Base-by-base conservation (phyloP, 192 early-diverging fungal species). In the Pilaira anomala region DNA sequence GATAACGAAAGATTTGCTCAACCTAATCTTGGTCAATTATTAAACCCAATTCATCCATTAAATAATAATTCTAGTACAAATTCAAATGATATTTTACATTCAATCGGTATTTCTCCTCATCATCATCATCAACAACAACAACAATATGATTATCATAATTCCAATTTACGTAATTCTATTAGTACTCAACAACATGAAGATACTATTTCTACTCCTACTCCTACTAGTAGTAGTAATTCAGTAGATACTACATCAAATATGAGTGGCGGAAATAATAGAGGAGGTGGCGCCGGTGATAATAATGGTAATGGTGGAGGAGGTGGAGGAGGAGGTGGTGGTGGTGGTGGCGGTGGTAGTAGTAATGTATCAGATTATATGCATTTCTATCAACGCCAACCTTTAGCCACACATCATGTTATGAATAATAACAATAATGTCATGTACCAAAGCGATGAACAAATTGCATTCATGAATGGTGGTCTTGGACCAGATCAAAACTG, bases 1-100 rank as follows among this genome's bases (percentile, higher is more conserved):
- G 18, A 56, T 46, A n/a, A 56, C 28, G 24, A 54, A 45, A 56
- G 19, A 4, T 36, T 21, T 16, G 25, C 40, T 0, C 16, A n/a
- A 2, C 25, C 45, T 28, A 48, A 60, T 24, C 18, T 67, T 33
- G 63, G 44, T 16, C 63, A 65, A 56, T 56, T 65, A 30, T 33
- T 65, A 14, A 65, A 65, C 30, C 63, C 63, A 0, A 41, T 65
- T 24, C 63, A 65, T 56, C 63, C 63, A 12, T 41, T 65, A 8
- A 52, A 65, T 59, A 21, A 18, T 19, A 28, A 7, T 1, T 7
- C 18, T 53, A 3, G 22, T 6, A 14, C 51, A 7, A 53, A 3
- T 48, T 21, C 16, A 19, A 22, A 22, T 14, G 19, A 21, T 29
- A 16, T 16, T 28, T 53, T 22, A 14, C 51, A 22, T 24, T 22